phyloP scores from a whole-genome alignment of 1,139 yeast genomes.

The Candida tunisiensis region DNA sequence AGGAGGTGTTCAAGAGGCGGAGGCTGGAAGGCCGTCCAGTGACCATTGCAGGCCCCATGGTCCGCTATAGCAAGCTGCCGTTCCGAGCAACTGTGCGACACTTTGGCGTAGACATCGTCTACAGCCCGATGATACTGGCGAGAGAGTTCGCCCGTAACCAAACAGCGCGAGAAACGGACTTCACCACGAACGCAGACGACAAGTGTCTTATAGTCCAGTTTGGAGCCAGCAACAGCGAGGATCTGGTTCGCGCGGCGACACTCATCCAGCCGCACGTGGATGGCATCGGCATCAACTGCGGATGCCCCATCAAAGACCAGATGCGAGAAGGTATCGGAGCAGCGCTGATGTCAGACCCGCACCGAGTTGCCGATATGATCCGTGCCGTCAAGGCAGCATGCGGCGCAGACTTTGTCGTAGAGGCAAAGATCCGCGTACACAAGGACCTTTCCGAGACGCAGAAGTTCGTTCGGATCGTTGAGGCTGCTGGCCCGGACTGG shows the following conservation, averaged over 20 bases:
- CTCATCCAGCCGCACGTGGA: slow-evolving; percentile 86
- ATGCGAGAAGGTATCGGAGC: slow-evolving; percentile 95
- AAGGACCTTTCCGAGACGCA: slow-evolving; percentile 56
- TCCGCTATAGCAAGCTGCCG: slow-evolving; percentile 84
- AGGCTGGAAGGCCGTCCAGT: slow-evolving; percentile 39
- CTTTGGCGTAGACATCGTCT: slow-evolving; percentile 66
- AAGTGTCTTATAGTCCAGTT: slow-evolving; percentile 73
- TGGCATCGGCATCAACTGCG: slow-evolving; percentile 91
- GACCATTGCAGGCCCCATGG: slow-evolving; percentile 92
- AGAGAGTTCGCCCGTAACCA: slow-evolving; percentile 83
- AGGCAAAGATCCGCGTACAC: slow-evolving; percentile 85
- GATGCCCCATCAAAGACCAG: slow-evolving; percentile 93
- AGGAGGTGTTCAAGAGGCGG: too few relatives aligned
- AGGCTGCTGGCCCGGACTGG: slow-evolving; percentile 81
- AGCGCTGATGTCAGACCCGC: slow-evolving; percentile 76
- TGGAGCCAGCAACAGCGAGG: slow-evolving; percentile 80
- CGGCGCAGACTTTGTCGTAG: slow-evolving; percentile 56
- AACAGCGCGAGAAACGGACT: slow-evolving; percentile 68
- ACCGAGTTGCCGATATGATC: slow-evolving; percentile 71
- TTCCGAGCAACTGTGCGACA: slow-evolving; percentile 69
- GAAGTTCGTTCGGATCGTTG: slow-evolving; percentile 49
- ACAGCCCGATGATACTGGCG: slow-evolving; percentile 93
- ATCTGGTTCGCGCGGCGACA: slow-evolving; percentile 64
- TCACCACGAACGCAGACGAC: slow-evolving; percentile 59
- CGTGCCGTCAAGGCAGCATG: slow-evolving; percentile 59